Conservation (phyloP, 768 basidiomycete genomes). For the Cystobasidium ongulense region DNA sequence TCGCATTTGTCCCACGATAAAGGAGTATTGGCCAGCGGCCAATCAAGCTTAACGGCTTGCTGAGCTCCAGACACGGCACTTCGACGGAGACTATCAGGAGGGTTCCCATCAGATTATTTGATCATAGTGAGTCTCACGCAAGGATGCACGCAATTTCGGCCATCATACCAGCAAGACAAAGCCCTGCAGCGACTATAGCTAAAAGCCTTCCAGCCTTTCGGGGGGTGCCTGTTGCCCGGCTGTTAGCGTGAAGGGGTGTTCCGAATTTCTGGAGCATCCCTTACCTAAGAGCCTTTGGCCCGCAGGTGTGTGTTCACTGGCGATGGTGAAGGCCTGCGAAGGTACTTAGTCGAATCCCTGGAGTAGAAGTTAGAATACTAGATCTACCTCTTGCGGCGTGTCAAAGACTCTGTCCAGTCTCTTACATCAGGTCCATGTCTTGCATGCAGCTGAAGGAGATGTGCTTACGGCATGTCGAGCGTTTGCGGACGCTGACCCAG, state of each 20-base stretch:
- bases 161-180: constrained; percentile 9
- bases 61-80: constrained; percentile 20
- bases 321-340: background rate
- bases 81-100: background rate
- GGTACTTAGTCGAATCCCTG: background rate
- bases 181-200: background rate
- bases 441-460: background rate
- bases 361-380: background rate
- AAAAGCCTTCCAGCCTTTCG: background rate
- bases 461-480: background rate
- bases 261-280: background rate
- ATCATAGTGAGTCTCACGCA: background rate
- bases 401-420: background rate
- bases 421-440: background rate
- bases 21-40: constrained; percentile 9
- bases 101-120: background rate
- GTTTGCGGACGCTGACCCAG: background rate
- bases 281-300: background rate
- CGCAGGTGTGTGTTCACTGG: background rate
- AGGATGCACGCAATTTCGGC: constrained; percentile 22
- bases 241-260: background rate
- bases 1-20: constrained; percentile 15
- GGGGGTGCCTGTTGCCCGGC: background rate
- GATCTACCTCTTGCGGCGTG: background rate
- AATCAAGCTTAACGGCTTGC: constrained; percentile 3